Conservation (phyloP, 331 rosid species). For the Pyrus hybrid region DNA sequence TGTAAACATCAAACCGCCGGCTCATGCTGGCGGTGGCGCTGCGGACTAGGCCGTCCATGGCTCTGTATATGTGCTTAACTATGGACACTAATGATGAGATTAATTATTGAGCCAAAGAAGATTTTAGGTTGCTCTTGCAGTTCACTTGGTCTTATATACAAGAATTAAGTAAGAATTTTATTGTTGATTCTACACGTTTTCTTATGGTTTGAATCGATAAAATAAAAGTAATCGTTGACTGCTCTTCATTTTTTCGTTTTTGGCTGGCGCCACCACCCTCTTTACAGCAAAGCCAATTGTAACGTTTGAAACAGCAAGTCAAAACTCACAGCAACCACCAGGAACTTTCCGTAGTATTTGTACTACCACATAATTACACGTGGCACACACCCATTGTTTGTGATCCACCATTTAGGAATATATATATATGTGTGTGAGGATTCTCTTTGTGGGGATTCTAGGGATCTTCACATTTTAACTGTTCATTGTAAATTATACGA, state of each 20-base stretch:
- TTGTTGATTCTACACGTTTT: conserved; percentile 4
- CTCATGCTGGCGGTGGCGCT: too few relatives aligned
- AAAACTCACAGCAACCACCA: neutral
- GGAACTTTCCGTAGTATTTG: neutral
- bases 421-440: too few relatives aligned
- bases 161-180: neutral
- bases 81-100: neutral
- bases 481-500: too few relatives aligned
- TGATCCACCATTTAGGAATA: neutral
- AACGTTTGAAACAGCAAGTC: neutral
- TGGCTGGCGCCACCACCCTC: conserved; percentile 16
- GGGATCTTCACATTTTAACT: too few relatives aligned
- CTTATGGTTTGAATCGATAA: neutral
- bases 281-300: neutral
- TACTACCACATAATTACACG: neutral
- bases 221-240: neutral
- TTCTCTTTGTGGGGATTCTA: too few relatives aligned
- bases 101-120: neutral
- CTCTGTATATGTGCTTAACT: neutral
- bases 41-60: conserved; percentile 35
- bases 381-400: neutral
- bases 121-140: neutral
- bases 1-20: conserved; percentile 30
- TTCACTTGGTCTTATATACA: neutral
- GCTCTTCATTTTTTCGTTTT: neutral